Evolutionary conservation across 768 basidiomycete genomes (phyloP), one percentile per base, ranked within the genome.

Genomic region (Lactifluus piperatus): DNA sequence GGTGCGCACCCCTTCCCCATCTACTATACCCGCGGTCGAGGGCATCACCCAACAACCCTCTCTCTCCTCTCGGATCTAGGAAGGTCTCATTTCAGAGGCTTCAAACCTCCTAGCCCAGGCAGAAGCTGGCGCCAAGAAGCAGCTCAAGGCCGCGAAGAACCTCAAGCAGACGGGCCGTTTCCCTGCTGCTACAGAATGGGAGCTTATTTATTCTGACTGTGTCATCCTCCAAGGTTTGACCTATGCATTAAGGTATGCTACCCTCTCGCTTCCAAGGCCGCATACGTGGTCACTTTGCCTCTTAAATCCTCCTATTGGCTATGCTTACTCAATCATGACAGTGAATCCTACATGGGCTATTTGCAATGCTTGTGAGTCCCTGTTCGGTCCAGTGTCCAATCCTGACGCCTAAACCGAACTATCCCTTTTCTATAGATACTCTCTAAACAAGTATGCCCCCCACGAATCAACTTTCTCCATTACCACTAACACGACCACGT

Each of bases 261-360:
- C 43, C 26, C 29, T 51, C 10, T 30, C 34, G 5, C 24, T 30
- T 30, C 20, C 51, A n/a, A n/a, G n/a, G n/a, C n/a, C n/a, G n/a
- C n/a, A n/a, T n/a, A n/a, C n/a, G n/a, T n/a, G n/a, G n/a, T n/a
- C n/a, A n/a, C 16, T 47, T 36, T 29, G 10, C 51, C 26, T 2
- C 32, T 50, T 37, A 48, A 13, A 2, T 20, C 37, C 39, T 11
- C 13, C 7, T 30, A 20, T 18, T 39, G 14, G 24, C 39, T 53
- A 29, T 58, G 47, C 43, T 56, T 41, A 45, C 44, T 45, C 57
- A 24, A 22, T 20, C 52, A 52, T 64, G 26, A n/a, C 56, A 88
- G 85, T 56, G 88, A 90, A 71, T 82, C 83, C 1, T 88, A 88
- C 69, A 82, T 80, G 75, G 88, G 88, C 34, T 90, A 90, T 68